Conservation (phyloP, 2,329 filamentous ascomycete genomes). For the Berkeleyomyces basicola region DNA sequence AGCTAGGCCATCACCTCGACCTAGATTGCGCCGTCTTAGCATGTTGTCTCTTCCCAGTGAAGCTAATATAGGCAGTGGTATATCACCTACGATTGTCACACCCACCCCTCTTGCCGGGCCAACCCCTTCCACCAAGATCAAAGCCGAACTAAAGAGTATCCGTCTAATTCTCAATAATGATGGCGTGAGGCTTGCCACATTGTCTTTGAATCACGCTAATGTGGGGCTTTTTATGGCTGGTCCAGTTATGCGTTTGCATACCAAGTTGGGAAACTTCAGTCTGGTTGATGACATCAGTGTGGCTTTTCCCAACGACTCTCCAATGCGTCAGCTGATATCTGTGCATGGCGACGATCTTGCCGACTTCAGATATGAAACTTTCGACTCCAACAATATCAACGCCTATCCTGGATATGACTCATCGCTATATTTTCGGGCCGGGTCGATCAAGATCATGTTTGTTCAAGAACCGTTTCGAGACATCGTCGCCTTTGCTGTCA, state of each 20-base stretch:
- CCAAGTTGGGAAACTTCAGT: slow-evolving; percentile 71
- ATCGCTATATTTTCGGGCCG: slow-evolving; percentile 75
- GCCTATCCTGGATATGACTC: slow-evolving; percentile 90
- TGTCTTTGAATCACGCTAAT: slow-evolving; percentile 84
- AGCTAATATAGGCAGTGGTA: neutral
- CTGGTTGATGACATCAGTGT: slow-evolving; percentile 88
- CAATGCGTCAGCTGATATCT: slow-evolving; percentile 71
- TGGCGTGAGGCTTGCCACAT: slow-evolving; percentile 78
- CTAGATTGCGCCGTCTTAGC: slow-evolving; percentile 9
- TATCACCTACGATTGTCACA: slow-evolving; percentile 2
- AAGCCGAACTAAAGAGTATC: slow-evolving; percentile 85
- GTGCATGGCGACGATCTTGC: slow-evolving; percentile 93
- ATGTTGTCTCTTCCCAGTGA: slow-evolving; percentile 11
- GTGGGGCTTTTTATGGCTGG: slow-evolving; percentile 78
- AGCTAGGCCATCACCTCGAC: slow-evolving; percentile 14
- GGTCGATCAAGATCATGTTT: slow-evolving; percentile 94
- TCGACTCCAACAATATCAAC: slow-evolving; percentile 51
- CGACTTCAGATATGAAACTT: slow-evolving; percentile 95
- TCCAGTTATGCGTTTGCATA: slow-evolving; percentile 73
- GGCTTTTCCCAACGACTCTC: slow-evolving; percentile 66
- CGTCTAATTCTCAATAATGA: slow-evolving; percentile 93
- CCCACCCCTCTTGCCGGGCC: slow-evolving; percentile 14
- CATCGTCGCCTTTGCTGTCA: slow-evolving; percentile 94
- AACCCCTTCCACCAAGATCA: slow-evolving; percentile 71
- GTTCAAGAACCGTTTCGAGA: slow-evolving; percentile 94